Percentiles rank a stretch among this genome's conserved stretches.
These are phyloP conservation scores for Cerioporus squamosus DNA, from an alignment of 1,284 basidiomycete genomes.

Conservation along the genomic window DNA sequence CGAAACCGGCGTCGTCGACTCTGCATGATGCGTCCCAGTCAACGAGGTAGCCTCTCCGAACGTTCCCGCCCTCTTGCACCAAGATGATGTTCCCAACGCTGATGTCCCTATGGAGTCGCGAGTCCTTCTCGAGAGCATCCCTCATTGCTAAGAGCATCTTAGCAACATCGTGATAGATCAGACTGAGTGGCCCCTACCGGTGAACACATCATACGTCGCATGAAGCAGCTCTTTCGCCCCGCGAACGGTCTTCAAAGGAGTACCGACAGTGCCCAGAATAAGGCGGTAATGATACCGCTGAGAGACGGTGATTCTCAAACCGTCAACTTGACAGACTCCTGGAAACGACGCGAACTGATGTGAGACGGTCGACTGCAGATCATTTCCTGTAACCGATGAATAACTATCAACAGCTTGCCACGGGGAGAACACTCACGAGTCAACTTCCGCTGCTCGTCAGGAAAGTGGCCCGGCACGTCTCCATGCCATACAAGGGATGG, in stretches of 20 bases:
- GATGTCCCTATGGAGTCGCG: conserved; percentile 10
- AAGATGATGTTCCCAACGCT: conserved; percentile 16
- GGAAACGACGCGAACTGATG: not conserved
- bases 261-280: conserved; percentile 9
- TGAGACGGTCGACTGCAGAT: not conserved
- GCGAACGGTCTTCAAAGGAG: not conserved
- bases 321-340: not conserved
- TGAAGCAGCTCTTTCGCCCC: conserved; percentile 12
- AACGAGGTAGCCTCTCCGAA: conserved; percentile 8
- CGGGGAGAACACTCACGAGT: too few species aligned
- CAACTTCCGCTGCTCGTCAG: not conserved
- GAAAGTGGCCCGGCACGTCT: not conserved
- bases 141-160: conserved; percentile 1
- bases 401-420: too few species aligned
- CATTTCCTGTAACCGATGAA: not conserved
- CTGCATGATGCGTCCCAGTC: conserved; percentile 12
- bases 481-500: not conserved
- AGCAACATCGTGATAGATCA: not conserved
- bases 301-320: not conserved
- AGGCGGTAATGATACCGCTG: conserved; percentile 9
- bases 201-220: conserved; percentile 7
- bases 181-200: not conserved
- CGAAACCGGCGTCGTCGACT: not conserved
- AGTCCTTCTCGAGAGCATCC: conserved; percentile 3
- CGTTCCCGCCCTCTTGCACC: not conserved